Evolutionary conservation across 2,329 filamentous ascomycete species (phyloP).

Genomic region (Allantophomopsis lycopodina): DNA sequence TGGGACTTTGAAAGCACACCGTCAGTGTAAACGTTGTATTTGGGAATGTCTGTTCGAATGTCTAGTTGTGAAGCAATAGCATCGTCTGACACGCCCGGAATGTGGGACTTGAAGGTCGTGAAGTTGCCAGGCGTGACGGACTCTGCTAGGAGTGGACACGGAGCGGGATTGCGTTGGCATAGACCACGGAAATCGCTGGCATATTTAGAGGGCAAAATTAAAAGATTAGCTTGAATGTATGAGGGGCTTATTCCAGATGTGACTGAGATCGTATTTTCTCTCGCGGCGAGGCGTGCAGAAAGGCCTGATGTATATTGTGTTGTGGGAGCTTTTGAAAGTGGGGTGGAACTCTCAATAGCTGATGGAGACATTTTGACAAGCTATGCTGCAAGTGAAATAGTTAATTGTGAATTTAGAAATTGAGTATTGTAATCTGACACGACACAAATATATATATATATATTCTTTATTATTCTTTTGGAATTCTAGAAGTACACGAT

Average conservation of each 20-base stretch:
- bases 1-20: constrained; percentile 24
- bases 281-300: constrained; percentile 6
- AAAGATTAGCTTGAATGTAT: constrained; percentile 47
- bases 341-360: no score
- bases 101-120: constrained; percentile 22
- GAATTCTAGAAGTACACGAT: no score
- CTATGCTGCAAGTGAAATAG: no score
- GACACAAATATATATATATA: no score
- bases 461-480: no score
- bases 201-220: constrained; percentile 41
- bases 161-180: constrained; percentile 46
- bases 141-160: constrained; percentile 45
- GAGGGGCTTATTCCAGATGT: constrained; percentile 41
- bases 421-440: no score
- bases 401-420: no score
- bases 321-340: constrained; percentile 1
- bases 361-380: no score
- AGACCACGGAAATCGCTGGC: constrained; percentile 43
- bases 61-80: constrained; percentile 31
- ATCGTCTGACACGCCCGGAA: constrained; percentile 15
- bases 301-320: constrained; percentile 2
- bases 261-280: constrained; percentile 6
- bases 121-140: constrained; percentile 29
- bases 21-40: constrained; percentile 43
- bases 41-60: constrained; percentile 41